These are phyloP conservation scores for Symbiotaphrina buchneri DNA, from an alignment of 495 filamentous ascomycete species.

Conservation along the genomic window DNA sequence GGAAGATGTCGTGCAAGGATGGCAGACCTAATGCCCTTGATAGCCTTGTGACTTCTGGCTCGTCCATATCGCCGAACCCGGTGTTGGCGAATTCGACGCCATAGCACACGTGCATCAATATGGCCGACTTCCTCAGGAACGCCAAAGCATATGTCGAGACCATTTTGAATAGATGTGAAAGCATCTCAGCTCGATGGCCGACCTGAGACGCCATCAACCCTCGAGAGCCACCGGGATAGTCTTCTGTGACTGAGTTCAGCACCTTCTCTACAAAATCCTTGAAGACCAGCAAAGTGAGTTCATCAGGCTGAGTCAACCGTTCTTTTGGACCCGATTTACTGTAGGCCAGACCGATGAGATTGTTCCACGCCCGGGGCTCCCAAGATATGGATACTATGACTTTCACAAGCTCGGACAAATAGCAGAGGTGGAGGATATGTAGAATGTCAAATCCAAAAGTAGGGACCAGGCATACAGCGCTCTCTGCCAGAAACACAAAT, in stretches of 20 bases:
- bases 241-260: slow-evolving; percentile 1
- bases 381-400: slow-evolving; percentile 17
- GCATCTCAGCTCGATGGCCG: too few relatives aligned
- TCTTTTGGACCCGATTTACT: background rate
- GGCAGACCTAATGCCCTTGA: slow-evolving; percentile 53
- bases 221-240: too few relatives aligned
- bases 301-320: background rate
- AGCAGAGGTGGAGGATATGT: slow-evolving; percentile 74
- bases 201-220: too few relatives aligned
- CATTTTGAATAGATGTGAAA: background rate
- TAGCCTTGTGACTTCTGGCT: slow-evolving; percentile 64
- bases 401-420: slow-evolving; percentile 77
- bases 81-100: slow-evolving; percentile 72
- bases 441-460: slow-evolving; percentile 53
- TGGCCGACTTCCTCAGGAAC: slow-evolving; percentile 67
- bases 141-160: slow-evolving; percentile 64
- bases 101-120: slow-evolving; percentile 71
- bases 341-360: background rate
- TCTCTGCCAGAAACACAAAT: slow-evolving; percentile 72
- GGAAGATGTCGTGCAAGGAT: slow-evolving; percentile 55
- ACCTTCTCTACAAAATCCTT: slow-evolving; percentile 3
- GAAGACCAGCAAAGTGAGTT: slow-evolving; percentile 3
- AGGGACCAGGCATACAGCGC: slow-evolving; percentile 44
- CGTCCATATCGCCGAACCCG: slow-evolving; percentile 36
- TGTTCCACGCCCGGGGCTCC: background rate